Base-by-base conservation (phyloP, 2,329 filamentous ascomycete genomes). In the Cadophora gregata region DNA sequence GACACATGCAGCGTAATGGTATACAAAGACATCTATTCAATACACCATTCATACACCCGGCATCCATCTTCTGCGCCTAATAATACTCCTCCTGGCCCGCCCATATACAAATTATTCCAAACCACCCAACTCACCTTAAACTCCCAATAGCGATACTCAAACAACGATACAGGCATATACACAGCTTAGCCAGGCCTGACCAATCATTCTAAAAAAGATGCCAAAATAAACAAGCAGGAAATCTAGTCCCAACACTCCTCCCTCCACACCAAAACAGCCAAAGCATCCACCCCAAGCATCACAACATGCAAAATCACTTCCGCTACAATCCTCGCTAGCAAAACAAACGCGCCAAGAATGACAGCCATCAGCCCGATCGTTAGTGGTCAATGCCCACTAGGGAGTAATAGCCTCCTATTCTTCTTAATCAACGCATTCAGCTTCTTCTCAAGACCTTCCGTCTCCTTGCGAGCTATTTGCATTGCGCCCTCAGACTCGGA, bases 401-500 rank as follows among this genome's bases (percentile, higher is more conserved):
- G 80, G 3, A 85, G 71, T 36, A 88, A 73, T 50, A 89, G 71
- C 60, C 84, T 81, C 64, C 83, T 79, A 74, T 90, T 91, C 76
- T 84, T 85, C 78, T 85, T 86, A 64, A 90, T 83, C 24, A 89
- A 75, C 51, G 83, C 81, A 75, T 86, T 86, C 64, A 90, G 77
- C 53, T 80, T 85, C 80, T 88, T 89, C 78, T 90, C 88, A 33
- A 89, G 76, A 73, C 81, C 84, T 70, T 90, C 87, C 7, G 85
- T 85, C 76, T 90, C 88, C 75, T 84, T 86, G 60, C 83, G 81
- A 31, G 85, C 83, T 29, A 71, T 68, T 45, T 82, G 76, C 25
- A 82, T 73, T 55, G 85, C 85, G 64, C 79, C 80, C 78, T 91
- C 89, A 1, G 88, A 85, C 67, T 91, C 89, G 69, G 89, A 84